These are phyloP conservation scores for Aaosphaeria arxii DNA, from an alignment of 2,329 filamentous ascomycete genomes.

Conservation along the genomic window DNA sequence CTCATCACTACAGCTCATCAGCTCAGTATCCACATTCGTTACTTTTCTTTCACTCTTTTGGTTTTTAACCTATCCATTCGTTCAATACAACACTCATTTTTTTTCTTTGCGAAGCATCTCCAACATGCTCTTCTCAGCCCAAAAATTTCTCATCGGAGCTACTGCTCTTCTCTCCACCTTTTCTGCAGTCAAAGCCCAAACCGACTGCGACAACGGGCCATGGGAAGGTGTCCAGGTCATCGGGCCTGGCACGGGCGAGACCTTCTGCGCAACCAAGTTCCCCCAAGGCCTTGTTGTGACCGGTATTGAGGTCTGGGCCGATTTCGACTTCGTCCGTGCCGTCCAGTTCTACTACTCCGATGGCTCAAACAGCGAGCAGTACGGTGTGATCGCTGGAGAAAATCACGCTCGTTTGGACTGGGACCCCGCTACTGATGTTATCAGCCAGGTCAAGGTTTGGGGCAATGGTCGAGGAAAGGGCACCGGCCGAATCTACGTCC, in stretches of 20 bases:
- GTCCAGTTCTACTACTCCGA: constrained; percentile 17
- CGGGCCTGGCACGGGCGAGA: background rate
- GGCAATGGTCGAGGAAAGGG: constrained; percentile 10
- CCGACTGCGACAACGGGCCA: background rate
- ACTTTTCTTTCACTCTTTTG: no score
- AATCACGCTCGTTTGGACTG: constrained; percentile 10
- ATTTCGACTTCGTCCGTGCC: constrained; percentile 6
- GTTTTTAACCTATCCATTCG: no score
- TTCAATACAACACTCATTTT: no score
- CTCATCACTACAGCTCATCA: no score
- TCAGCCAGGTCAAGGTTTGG: constrained; percentile 13
- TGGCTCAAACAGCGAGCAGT: constrained; percentile 8
- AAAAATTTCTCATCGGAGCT: background rate
- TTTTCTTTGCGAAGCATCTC: background rate
- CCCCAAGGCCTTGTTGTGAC: constrained; percentile 10
- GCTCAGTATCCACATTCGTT: no score
- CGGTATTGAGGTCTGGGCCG: constrained; percentile 12
- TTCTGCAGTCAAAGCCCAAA: background rate
- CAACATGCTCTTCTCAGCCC: constrained; percentile 1
- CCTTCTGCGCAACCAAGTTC: constrained; percentile 14
- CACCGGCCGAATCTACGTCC: constrained; percentile 11
- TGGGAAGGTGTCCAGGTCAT: background rate
- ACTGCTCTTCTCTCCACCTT: background rate
- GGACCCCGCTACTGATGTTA: constrained; percentile 10
- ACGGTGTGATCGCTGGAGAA: constrained; percentile 11